These are phyloP conservation scores for Calonectria fujianensis DNA, from an alignment of 2,329 filamentous ascomycete genomes.

Conservation along the genomic window DNA sequence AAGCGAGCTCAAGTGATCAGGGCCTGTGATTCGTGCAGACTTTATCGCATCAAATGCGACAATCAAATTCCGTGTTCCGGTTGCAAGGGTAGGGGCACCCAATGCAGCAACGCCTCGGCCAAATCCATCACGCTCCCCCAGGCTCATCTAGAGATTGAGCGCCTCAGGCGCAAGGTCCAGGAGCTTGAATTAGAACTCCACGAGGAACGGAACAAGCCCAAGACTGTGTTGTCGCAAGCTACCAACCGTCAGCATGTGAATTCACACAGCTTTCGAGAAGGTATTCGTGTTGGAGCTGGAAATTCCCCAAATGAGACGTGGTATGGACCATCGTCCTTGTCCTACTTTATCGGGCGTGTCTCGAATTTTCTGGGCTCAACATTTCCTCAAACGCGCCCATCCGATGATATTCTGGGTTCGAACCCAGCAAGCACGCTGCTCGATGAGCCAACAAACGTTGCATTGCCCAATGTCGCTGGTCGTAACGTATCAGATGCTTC, in stretches of 20 bases:
- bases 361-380: conserved; percentile 21
- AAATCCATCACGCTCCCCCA: conserved; percentile 22
- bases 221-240: not conserved
- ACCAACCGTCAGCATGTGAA: not conserved
- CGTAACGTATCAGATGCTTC: not conserved
- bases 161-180: conserved; percentile 23
- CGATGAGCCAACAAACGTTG: not conserved
- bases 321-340: conserved; percentile 40
- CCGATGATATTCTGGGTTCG: conserved; percentile 15
- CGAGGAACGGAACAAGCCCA: not conserved
- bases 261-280: conserved; percentile 11
- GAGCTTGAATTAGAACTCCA: conserved; percentile 34
- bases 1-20: conserved; percentile 34
- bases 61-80: conserved; percentile 27
- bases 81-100: conserved; percentile 5
- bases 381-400: not conserved
- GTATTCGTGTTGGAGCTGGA: conserved; percentile 29
- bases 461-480: not conserved
- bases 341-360: conserved; percentile 31
- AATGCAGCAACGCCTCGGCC: conserved; percentile 33
- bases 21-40: conserved; percentile 39
- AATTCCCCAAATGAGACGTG: conserved; percentile 32
- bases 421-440: conserved; percentile 32
- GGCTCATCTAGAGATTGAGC: conserved; percentile 33
- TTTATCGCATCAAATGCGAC: conserved; percentile 39